Evolutionary conservation across 768 basidiomycete species (phyloP), one percentile per base, ranked within the genome.

Genomic region (Kwoniella dendrophila): DNA sequence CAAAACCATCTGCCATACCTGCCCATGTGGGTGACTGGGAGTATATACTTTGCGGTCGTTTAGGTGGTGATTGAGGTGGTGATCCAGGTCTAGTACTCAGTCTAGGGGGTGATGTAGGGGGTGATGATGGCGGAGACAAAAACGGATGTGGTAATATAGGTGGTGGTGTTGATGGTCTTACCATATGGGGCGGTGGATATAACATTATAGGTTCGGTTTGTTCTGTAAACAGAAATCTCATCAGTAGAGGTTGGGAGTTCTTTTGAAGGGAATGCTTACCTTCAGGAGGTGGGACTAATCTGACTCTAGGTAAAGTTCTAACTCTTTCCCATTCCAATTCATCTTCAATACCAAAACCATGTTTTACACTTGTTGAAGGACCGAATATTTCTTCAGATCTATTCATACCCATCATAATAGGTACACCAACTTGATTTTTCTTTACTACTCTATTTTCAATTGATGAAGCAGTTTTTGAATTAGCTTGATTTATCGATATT

Each of bases 221-320:
- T 29, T 70, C 72, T 73, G 44, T 33, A 50, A 40, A 20, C 24
- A n/a, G 50, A 51, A 27, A 16, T n/a, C 22, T 30, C 24, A 27
- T 29, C 20, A 29, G n/a, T 40, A 22, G 40, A 36, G 11, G 56
- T 14, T 48, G 36, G 22, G 30, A 11, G 24, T 48, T 5, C 34
- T 36, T 36, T 22, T 26, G 26, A 26, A 1, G 24, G 3, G 12
- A 40, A n/a, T 11, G 66, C 69, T 47, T 38, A 71, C 72, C 67
- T 52, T 73, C 72, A 7, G 72, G 72, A 24, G 72, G 72, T 33
- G 72, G 72, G 2, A 73, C 59, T n/a, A 73, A 56, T 22, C 69
- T 53, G 24, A 73, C 72, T 44, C 62, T 50, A 1, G 72, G 72
- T 29, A 73, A 27, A 22, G 68, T 67, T 56, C 38, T 67, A 16